Evolutionary conservation across 2,329 filamentous ascomycete species (phyloP), one percentile per base, ranked within the genome.

Genomic region (Sarocladium oryzae): DNA sequence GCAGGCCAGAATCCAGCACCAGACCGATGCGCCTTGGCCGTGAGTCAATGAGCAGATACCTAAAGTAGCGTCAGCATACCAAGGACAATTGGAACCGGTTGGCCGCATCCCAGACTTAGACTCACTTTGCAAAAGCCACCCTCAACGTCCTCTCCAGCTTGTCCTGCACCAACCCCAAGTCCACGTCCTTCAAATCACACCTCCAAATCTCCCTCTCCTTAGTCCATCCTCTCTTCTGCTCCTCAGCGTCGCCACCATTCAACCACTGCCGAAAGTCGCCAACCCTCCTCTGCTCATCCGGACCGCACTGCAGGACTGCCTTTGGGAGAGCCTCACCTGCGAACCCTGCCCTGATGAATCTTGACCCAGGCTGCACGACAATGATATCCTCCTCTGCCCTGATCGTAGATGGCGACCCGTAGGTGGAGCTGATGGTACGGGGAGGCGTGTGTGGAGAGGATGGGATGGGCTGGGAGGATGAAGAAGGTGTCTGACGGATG

Each of bases 241-340:
- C 28, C 4, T 49, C 28, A 40, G 21, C 23, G n/a, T n/a, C 18
- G 21, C 6, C 18, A 37, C 10, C 32, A 57, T 71, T 70, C 53
- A 76, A 69, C 85, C 86, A 93, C 54, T 77, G 76, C 57, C 89
- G 74, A 66, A 91, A 92, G 67, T 96, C 91, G 8, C 91, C 93
- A 10, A 81, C 81, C 54, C 92, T 79, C 51, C 88, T 79, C 61
- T 87, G 84, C 61, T 86, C 78, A 56, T 91, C 85, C 0, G 88
- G 89, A 0, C 83, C 82, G 65, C 90, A 92, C 20, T 78, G 74
- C 20, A 91, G 70, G 13, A 78, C 75, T 1, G 76, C 79, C 65
- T 92, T 95, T 58, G 90, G 90, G 2, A 75, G 70, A 38, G 84
- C 79, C 66, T 96, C 91, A 49, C 91, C 91, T 5, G 91, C 88